Conservation (phyloP, 177 flowering plant species). For the Vitis hybrid region DNA sequence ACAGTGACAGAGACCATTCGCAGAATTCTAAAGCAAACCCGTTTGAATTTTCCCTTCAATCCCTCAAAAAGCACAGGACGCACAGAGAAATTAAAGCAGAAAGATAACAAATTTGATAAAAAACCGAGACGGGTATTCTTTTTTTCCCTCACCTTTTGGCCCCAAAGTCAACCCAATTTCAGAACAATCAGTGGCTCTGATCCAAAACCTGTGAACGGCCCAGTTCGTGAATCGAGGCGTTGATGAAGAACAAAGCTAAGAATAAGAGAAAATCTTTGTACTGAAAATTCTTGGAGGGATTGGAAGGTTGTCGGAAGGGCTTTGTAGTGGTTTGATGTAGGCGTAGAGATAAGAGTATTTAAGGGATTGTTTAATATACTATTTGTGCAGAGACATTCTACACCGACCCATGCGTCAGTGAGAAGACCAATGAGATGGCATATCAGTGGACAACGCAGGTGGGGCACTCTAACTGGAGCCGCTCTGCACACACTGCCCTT, state of each 20-base stretch:
- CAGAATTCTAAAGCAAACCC: slow-evolving; percentile 18
- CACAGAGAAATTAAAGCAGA: neutral
- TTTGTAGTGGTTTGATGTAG: neutral
- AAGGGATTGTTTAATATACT: neutral
- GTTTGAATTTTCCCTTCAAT: slow-evolving; percentile 5
- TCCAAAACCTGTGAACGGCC: slow-evolving; percentile 20
- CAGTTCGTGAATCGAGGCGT: slow-evolving; percentile 20
- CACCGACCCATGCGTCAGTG: slow-evolving; percentile 23
- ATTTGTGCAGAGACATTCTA: neutral
- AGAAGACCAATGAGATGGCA: slow-evolving; percentile 5
- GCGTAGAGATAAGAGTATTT: neutral
- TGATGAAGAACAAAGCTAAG: neutral
- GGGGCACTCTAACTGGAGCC: slow-evolving; percentile 6
- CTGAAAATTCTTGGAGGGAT: neutral
- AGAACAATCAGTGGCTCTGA: slow-evolving; percentile 14
- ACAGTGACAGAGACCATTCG: slow-evolving; percentile 17
- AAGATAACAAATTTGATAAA: neutral
- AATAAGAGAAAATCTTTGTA: neutral
- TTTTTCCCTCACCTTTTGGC: slow-evolving; percentile 15
- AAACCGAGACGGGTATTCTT: neutral
- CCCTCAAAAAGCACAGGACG: slow-evolving; percentile 8
- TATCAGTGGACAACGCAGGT: slow-evolving; percentile 13
- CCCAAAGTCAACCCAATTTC: slow-evolving; percentile 21
- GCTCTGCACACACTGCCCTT: neutral
- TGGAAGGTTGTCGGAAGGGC: neutral